Evolutionary conservation across 2,329 filamentous ascomycete species (phyloP), one percentile per base, ranked within the genome.

Genomic region (Grosmannia clavigera): DNA sequence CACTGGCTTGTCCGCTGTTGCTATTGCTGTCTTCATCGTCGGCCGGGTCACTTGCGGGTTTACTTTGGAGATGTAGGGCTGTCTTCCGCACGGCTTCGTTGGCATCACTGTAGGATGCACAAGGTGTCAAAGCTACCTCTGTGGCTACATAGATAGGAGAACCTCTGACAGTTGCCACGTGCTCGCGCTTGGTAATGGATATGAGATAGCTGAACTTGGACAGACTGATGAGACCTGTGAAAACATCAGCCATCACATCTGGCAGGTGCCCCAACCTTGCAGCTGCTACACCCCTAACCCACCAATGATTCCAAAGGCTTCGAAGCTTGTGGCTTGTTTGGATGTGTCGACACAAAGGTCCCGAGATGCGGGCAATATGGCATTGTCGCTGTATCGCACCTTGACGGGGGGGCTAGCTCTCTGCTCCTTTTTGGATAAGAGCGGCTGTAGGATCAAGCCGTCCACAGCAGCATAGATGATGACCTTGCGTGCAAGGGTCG

Each of bases 91-190:
- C 87, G 10, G 90, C 87, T 33, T 81, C 80, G 63, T 83, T 79
- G 5, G 92, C 92, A 52, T 95, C 90, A 50, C 73, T 70, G 67
- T 86, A 86, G 6, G 88, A 92, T 2, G 85, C 82, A 58, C 94
- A 84, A 0, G 94, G 94, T 6, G 95, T 95, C n/a, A 97, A 76
- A 7, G 90, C 87, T 38, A 97, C 88, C 66, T 95, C 90, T 52
- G 88, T 94, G 62, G 96, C 83, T 48, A 90, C 85, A 71, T 95
- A 99, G 60, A 97, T 78, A 0, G 92, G 86, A 60, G 82, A 85
- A 6, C 90, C 90, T 64, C 86, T 84, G 57, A 97, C 84, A 64
- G 92, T 86, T 3, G 94, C 94, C 57, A 97, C 91, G 71, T 95
- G 89, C 68, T 95, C 83, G 55, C 92, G 88, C 61, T 85, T 83